phyloP scores from a whole-genome alignment of 768 basidiomycete species.

The Tricholoma furcatifolium region DNA sequence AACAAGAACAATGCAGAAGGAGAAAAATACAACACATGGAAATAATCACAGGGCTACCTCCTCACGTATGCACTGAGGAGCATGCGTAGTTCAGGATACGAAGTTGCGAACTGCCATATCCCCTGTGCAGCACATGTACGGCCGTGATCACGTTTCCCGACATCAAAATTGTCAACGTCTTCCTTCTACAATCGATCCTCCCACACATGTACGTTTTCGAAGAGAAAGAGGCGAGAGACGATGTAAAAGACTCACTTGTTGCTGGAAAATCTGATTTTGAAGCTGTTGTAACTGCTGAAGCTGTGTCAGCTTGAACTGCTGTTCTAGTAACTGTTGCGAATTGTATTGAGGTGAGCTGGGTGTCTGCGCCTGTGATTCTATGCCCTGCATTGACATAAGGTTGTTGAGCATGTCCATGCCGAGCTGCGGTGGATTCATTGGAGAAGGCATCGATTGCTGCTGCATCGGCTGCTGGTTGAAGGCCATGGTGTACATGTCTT shows the following conservation, averaged over 20 bases:
- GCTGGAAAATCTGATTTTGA: constrained; percentile 86
- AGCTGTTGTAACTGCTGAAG: constrained; percentile 70
- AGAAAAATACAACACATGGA: no score
- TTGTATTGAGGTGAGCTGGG: constrained; percentile 25
- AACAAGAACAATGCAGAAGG: background rate
- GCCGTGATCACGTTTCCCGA: background rate
- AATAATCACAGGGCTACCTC: no score
- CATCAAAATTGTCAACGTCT: background rate
- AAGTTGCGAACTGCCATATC: no score
- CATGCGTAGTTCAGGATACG: no score
- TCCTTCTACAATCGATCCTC: background rate
- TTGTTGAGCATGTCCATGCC: constrained; percentile 52
- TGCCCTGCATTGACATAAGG: constrained; percentile 49
- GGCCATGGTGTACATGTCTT: constrained; percentile 9
- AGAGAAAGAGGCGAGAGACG: constrained; percentile 2
- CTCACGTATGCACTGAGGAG: no score
- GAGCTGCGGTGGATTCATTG: constrained; percentile 30
- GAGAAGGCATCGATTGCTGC: constrained; percentile 12
- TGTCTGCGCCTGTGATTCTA: constrained; percentile 30
- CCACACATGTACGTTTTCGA: background rate
- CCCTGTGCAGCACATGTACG: background rate
- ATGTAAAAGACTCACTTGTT: constrained; percentile 58
- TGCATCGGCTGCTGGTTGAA: constrained; percentile 12
- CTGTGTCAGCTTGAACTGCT: constrained; percentile 77
- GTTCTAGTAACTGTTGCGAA: constrained; percentile 61